These are phyloP conservation scores for Pelagophyceae sp. DNA, from an alignment of 352 stramenopile species.

Conservation along the genomic window DNA sequence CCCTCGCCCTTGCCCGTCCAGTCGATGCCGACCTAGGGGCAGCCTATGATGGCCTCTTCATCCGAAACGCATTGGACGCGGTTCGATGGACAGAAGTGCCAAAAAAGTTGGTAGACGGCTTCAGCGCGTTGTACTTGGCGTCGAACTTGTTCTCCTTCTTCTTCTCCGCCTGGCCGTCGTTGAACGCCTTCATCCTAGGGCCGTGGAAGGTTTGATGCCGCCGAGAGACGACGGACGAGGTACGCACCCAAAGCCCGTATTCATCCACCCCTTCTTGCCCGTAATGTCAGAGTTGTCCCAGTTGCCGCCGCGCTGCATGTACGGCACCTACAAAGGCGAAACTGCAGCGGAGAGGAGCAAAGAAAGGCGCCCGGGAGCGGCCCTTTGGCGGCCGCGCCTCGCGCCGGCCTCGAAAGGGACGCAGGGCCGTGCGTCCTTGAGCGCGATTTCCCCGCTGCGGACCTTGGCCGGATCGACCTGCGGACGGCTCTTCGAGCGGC, in stretches of 20 bases:
- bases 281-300: slow-evolving; percentile 10
- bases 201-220: too few relatives aligned
- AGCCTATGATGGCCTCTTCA: too few relatives aligned
- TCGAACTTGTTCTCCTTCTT: slow-evolving; percentile 5
- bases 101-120: not conserved
- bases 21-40: not conserved
- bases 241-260: not conserved
- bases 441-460: not conserved
- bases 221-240: not conserved
- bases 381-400: too few relatives aligned
- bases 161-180: slow-evolving; percentile 11
- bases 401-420: too few relatives aligned
- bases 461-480: slow-evolving; percentile 7
- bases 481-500: too few relatives aligned
- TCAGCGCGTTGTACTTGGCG: not conserved
- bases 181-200: slow-evolving; percentile 4
- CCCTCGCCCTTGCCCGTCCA: not conserved
- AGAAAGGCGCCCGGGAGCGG: too few relatives aligned
- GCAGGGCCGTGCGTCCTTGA: too few relatives aligned
- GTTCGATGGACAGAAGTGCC: too few relatives aligned
- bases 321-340: too few relatives aligned
- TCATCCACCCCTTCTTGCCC: not conserved
- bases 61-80: too few relatives aligned
- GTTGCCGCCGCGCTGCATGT: slow-evolving; percentile 4
- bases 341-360: too few relatives aligned